A percentile compares a stretch with the other conserved stretches of the same genome.
phyloP scores from a whole-genome alignment of 768 basidiomycete species.

The Suillus subalutaceus region DNA sequence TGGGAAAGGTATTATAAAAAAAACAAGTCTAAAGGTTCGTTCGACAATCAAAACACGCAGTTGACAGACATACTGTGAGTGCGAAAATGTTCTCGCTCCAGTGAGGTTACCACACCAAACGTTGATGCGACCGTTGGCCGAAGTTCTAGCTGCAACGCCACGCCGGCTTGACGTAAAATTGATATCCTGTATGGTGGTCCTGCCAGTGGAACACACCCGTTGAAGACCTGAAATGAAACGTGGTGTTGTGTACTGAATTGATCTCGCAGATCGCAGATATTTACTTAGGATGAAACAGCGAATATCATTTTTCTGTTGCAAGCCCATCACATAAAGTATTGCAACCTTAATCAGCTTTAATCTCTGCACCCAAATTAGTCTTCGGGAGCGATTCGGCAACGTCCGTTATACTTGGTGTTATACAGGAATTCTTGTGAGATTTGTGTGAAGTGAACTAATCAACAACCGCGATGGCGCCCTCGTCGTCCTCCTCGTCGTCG shows the following conservation, averaged over 20 bases:
- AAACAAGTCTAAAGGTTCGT: background rate
- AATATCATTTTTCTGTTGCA: background rate
- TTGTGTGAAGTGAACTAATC: constrained; percentile 6
- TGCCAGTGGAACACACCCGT: background rate
- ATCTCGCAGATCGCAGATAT: background rate
- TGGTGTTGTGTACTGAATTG: background rate
- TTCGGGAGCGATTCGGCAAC: constrained; percentile 2
- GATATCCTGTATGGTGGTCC: background rate
- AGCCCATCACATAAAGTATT: background rate
- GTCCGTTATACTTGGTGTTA: constrained; percentile 2
- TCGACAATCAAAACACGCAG: background rate
- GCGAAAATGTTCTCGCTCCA: background rate
- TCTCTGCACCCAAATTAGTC: background rate
- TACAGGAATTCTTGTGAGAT: constrained; percentile 1
- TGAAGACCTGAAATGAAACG: background rate
- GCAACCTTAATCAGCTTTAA: background rate
- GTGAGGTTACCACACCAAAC: background rate
- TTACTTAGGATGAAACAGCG: background rate
- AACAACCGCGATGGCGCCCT: constrained; percentile 65
- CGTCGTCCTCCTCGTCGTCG: constrained; percentile 65
- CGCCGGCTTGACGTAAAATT: background rate
- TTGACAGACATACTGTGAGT: background rate
- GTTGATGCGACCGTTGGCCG: background rate
- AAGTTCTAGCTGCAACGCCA: background rate
- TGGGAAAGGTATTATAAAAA: background rate